Base-by-base conservation (phyloP, 2,329 filamentous ascomycete genomes). In the Fusarium burgessii region DNA sequence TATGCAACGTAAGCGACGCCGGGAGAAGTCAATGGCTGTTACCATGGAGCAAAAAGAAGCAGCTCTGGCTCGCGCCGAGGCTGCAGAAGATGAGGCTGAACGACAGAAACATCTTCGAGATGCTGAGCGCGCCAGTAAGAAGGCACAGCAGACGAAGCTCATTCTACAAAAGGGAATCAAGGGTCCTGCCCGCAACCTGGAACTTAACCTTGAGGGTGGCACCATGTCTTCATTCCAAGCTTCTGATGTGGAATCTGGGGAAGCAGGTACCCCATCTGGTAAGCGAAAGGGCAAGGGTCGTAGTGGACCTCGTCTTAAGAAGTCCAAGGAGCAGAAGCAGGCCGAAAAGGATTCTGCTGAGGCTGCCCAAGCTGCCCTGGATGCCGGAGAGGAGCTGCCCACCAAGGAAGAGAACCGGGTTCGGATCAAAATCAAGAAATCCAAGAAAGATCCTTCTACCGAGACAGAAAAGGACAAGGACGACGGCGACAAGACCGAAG, bases 1-100 rank as follows among this genome's bases (percentile, higher is more conserved):
- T 78, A 98, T 99, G 94, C 96, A 99, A 80, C 92, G 96, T 70
- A 99, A 98, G 84, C 90, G 96, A 66, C 91, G 96, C 45, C 92
- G 96, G 20, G 95, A 98, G 80, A 98, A 98, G 84, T 97, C 95
- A 7, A 94, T 98, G 86, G 94, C 94, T 7, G 92, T 97, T 65
- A 95, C 94, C 10, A 92, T 97, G 75, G 95, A 98, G 78, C 91
- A 94, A 78, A 96, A 97, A 83, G 93, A 96, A 70, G 89, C 92
- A 6, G 93, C 94, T 7, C 85, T 97, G 46, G 90, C 92, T 69
- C 92, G 92, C 72, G 93, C 95, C 13, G 88, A 92, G 63, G 89
- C 91, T 57, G 92, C 93, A 5, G 89, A 93, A 71, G 94, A 98
- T 77, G 93, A 96, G 68, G 88, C 91, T 29, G 95, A 97, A 80